These are phyloP conservation scores for Colletotrichum sublineola DNA, from an alignment of 2,329 filamentous ascomycete genomes.

Conservation along the genomic window DNA sequence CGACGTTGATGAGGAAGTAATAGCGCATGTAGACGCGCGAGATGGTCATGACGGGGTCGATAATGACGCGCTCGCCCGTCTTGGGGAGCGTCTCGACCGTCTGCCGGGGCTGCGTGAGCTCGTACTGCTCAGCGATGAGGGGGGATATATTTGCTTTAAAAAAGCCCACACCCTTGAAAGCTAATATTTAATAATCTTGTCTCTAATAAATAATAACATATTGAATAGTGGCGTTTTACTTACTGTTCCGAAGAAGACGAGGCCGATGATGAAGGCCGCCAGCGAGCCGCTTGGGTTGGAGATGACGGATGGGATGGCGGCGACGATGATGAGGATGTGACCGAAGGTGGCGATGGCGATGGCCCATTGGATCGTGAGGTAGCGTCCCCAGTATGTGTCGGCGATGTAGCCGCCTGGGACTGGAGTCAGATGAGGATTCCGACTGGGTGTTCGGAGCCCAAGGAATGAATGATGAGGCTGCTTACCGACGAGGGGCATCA, in stretches of 20 bases:
- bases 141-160: constrained; percentile 83
- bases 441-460: too few species aligned
- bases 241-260: constrained; percentile 62
- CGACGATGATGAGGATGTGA: constrained; percentile 76
- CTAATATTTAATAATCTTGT: too few species aligned
- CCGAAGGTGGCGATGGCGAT: constrained; percentile 75
- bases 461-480: too few species aligned
- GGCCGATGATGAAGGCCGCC: constrained; percentile 72
- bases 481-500: constrained; percentile 47
- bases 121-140: constrained; percentile 76
- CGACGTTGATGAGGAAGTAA: constrained; percentile 68
- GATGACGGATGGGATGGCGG: constrained; percentile 61
- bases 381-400: constrained; percentile 78
- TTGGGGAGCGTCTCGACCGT: constrained; percentile 53
- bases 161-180: constrained; percentile 66
- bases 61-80: constrained; percentile 74
- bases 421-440: neutral
- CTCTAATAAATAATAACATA: too few species aligned
- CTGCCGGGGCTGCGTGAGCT: constrained; percentile 58
- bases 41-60: constrained; percentile 74
- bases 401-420: constrained; percentile 66
- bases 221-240: too few species aligned
- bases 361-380: constrained; percentile 78
- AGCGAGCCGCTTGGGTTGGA: constrained; percentile 56
- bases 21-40: constrained; percentile 77